Evolutionary conservation across 2,329 filamentous ascomycete species (phyloP), one percentile per base, ranked within the genome.

Genomic region (Arthrobotrys iridis): DNA sequence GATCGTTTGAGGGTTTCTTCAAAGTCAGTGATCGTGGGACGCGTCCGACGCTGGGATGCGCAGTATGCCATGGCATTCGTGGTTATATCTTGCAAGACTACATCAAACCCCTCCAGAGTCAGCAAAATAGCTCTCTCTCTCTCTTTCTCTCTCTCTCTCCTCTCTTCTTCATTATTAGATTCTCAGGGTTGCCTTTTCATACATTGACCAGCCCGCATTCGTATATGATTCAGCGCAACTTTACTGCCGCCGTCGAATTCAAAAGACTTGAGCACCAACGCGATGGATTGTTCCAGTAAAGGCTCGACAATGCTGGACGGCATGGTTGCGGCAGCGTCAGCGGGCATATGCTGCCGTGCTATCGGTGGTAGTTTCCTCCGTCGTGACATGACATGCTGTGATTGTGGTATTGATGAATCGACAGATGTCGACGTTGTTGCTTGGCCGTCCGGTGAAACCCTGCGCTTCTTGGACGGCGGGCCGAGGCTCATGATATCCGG

Each of bases 11-110:
- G 72, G 28, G 78, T 77, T 43, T 79, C 77, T 37, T 79, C 78
- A 40, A 79, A 79, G 46, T 80, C 79, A 8, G 78, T 70, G 22
- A 79, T 77, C n/a, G 78, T 78, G 2, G 79, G 78, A 50, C 78
- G 77, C 37, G 79, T 79, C n/a, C 79, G 78, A 18, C 78, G 78
- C 24, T 79, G 78, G 11, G 77, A 70, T 15, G 58, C 30, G 59
- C 65, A 52, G 58, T 65, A 76, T 3, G 52, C 33, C 65, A 76
- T 64, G 15, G 72, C 43, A 30, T 65, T 70, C 26, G 45, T 33
- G 1, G 66, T 66, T 20, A 76, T 71, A 10, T 60, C 60, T 11
- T 76, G 72, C 18, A 76, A 28, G 52, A 65, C 72, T 76, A 26
- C 55, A 8, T 18, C 15, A 6, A 6, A 22, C 4, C n/a, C 4